These are phyloP conservation scores for Symbiodinium pilosum DNA, from an alignment of 73 alveolate genomes.

Conservation along the genomic window DNA sequence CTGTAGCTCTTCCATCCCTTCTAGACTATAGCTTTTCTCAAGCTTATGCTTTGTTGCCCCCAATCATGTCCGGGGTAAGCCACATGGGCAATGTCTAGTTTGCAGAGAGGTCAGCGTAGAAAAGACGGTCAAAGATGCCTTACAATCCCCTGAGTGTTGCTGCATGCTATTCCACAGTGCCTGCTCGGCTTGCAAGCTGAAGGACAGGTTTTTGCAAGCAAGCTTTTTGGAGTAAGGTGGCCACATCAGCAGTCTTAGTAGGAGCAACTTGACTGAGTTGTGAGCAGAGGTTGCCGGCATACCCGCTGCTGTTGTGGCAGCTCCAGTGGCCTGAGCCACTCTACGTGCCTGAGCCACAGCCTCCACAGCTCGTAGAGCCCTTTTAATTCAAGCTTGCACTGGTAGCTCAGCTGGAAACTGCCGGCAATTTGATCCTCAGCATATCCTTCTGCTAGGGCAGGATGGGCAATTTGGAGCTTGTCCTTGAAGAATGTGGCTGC, in stretches of 20 bases:
- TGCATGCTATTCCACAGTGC: constrained; percentile 45
- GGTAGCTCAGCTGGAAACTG: constrained; percentile 22
- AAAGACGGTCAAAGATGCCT: not conserved
- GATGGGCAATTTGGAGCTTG: not conserved
- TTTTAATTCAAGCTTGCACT: constrained; percentile 30
- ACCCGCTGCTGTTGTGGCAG: not conserved
- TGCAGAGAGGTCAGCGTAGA: constrained; percentile 20
- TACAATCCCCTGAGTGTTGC: constrained; percentile 46
- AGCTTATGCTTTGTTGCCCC: too few relatives aligned
- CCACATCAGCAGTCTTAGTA: constrained; percentile 39
- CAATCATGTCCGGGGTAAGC: constrained; percentile 63
- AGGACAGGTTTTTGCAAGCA: not conserved
- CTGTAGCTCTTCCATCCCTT: too few relatives aligned
- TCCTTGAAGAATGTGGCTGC: constrained; percentile 24
- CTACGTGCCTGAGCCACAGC: constrained; percentile 25
- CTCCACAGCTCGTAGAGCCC: constrained; percentile 38
- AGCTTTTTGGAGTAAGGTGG: constrained; percentile 13
- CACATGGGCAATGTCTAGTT: constrained; percentile 52
- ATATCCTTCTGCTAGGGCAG: constrained; percentile 27
- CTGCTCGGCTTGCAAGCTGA: constrained; percentile 48
- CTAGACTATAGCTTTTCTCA: too few relatives aligned
- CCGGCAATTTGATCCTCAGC: not conserved
- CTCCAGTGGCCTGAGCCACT: not conserved
- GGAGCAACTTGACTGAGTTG: not conserved
- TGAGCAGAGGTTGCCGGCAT: not conserved